These are phyloP conservation scores for Mucuna pruriens DNA, from an alignment of 306 rosid species.

Conservation along the genomic window DNA sequence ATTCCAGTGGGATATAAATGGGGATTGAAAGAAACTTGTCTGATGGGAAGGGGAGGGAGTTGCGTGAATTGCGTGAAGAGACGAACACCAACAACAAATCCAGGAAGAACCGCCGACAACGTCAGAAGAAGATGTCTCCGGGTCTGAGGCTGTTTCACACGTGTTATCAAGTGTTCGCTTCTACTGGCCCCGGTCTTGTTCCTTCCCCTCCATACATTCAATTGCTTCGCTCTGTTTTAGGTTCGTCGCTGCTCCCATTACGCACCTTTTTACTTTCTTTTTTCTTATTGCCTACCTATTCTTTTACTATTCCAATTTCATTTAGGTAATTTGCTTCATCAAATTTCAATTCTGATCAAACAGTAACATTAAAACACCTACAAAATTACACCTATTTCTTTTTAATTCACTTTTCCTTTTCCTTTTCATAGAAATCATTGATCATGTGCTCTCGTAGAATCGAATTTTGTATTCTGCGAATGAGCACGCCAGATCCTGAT, in stretches of 20 bases:
- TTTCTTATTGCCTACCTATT: not conserved
- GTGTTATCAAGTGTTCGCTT: constrained; percentile 70
- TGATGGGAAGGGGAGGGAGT: constrained; percentile 53
- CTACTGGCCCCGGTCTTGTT: constrained; percentile 51
- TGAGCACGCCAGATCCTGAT: not conserved
- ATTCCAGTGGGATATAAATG: constrained; percentile 49
- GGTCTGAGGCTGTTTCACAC: constrained; percentile 70
- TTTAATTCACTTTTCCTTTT: not conserved
- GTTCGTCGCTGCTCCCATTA: constrained; percentile 40
- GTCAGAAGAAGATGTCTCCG: constrained; percentile 60
- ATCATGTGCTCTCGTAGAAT: not conserved
- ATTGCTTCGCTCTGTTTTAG: constrained; percentile 68
- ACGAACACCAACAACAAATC: constrained; percentile 57
- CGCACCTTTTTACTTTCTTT: not conserved
- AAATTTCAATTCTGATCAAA: not conserved
- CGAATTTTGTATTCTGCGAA: not conserved
- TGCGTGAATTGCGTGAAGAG: constrained; percentile 54
- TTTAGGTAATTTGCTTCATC: not conserved
- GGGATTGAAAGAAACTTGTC: constrained; percentile 66
- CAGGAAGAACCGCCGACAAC: constrained; percentile 60
- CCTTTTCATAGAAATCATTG: not conserved
- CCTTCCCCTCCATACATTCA: constrained; percentile 69
- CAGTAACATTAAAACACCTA: too few relatives aligned
- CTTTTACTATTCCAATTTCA: not conserved
- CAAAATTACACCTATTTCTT: not conserved